phyloP scores from a whole-genome alignment of 2,329 filamentous ascomycete species.

The Colletotrichum salicis region DNA sequence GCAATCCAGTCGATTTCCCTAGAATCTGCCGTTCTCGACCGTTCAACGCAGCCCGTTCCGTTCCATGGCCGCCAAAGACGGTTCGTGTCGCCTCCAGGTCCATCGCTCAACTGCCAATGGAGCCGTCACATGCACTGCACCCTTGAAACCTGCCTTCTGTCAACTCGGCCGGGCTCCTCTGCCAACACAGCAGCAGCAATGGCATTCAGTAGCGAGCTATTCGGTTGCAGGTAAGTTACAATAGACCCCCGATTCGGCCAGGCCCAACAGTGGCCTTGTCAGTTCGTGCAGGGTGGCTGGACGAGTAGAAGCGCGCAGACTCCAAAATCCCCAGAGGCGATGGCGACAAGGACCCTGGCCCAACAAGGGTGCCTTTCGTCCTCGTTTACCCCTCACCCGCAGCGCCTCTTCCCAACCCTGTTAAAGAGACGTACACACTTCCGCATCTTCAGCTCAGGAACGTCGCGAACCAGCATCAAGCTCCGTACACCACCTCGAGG shows the following conservation, averaged over 20 bases:
- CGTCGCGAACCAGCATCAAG: constrained; percentile 30
- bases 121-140: constrained; percentile 16
- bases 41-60: background rate
- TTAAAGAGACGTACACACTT: background rate
- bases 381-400: constrained; percentile 11
- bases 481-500: constrained; percentile 22
- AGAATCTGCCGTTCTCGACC: constrained; percentile 12
- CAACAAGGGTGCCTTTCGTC: background rate
- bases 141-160: constrained; percentile 18
- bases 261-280: constrained; percentile 14
- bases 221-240: background rate
- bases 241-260: background rate
- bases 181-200: constrained; percentile 22
- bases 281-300: constrained; percentile 33
- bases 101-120: constrained; percentile 13
- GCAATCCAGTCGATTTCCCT: background rate
- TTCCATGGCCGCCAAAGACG: constrained; percentile 9
- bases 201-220: constrained; percentile 5
- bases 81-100: constrained; percentile 4
- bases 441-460: constrained; percentile 28
- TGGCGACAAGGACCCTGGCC: constrained; percentile 10
- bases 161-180: background rate
- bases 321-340: constrained; percentile 18
- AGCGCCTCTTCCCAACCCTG: background rate
- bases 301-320: constrained; percentile 33